Evolutionary conservation across 768 basidiomycete genomes (phyloP).

Genomic region (Mycena capillaripes): DNA sequence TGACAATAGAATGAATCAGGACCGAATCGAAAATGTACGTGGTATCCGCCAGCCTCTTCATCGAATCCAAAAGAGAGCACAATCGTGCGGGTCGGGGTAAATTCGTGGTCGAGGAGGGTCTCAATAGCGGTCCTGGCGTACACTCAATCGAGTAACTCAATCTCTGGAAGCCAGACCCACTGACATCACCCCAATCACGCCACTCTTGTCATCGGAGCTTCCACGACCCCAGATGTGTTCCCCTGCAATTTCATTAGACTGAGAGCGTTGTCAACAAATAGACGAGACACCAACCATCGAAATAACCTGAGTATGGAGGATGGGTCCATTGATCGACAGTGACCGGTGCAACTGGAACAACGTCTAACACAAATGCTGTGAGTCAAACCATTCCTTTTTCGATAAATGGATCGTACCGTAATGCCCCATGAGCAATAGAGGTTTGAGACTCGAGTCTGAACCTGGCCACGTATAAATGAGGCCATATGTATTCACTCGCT

Average conservation of each 20-base stretch:
- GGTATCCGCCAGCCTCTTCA: conserved; percentile 60
- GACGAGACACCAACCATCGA: conserved; percentile 56
- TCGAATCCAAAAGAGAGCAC: conserved; percentile 65
- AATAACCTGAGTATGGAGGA: conserved; percentile 75
- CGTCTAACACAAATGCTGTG: conserved; percentile 34
- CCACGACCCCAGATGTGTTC: conserved; percentile 83
- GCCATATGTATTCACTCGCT: conserved; percentile 70
- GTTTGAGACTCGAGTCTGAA: conserved; percentile 62
- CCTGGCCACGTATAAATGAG: conserved; percentile 73
- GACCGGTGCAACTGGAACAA: conserved; percentile 73
- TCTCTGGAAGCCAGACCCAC: conserved; percentile 3
- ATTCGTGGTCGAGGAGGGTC: conserved; percentile 29
- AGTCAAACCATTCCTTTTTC: too few species aligned
- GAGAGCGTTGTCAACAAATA: neutral
- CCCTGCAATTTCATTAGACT: conserved; percentile 39
- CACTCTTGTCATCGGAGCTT: conserved; percentile 80
- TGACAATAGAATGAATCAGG: neutral
- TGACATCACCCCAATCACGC: conserved; percentile 75
- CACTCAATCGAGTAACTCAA: neutral
- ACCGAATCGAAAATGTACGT: conserved; percentile 38
- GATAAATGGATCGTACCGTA: conserved; percentile 60
- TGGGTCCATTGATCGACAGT: conserved; percentile 70
- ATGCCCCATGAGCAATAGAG: conserved; percentile 65
- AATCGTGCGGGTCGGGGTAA: conserved; percentile 31
- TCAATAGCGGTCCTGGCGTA: conserved; percentile 28